Base-by-base conservation (phyloP, 2,329 filamentous ascomycete species). In the Alternaria gaisen region DNA sequence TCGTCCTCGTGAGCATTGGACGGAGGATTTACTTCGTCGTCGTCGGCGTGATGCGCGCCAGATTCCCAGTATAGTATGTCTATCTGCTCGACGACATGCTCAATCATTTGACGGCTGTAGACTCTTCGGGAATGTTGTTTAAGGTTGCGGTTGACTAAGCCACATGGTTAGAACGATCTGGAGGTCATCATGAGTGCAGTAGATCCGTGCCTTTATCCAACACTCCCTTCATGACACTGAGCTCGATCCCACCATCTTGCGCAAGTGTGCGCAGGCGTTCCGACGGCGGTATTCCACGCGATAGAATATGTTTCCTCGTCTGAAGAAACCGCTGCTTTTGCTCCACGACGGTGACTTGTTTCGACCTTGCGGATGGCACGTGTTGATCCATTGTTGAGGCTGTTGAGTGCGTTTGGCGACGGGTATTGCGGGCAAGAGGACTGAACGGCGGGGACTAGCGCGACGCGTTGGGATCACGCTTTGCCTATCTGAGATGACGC, bases 51-150 rank as follows among this genome's bases (percentile, higher is more conserved):
- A 22, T 77, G 78, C 14, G 75, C 81, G 6, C 80, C 83, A 1
- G 80, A 79, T 42, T 81, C 79, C 76, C 84, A 84, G 75, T 92
- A 92, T 44, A 91, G 79, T 48, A 79, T 78, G 76, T 91, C 88
- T 42, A 93, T 87, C 79, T 93, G 90, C 80, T 91, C 89, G 2
- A 90, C 89, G 18, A 92, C 85, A 69, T 91, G 88, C 36, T 90
- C 85, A 53, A 85, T 87, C n/a, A 90, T 88, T 68, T 90, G 88
- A 0, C 88, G 85, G 16, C 88, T 85, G 74, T 91, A 91, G 5
- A 88, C 87, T 56, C 88, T 84, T 36, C 86, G 86, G 30, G 84
- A 84, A 74, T 93, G 90, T 67, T 90, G 87, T 65, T 86, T 84
- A 14, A 92, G 79, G 16, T 83, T 79, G 61, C 88, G 85, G 72